A percentile compares a stretch with the other conserved stretches of the same genome.
Conservation (phyloP, 768 basidiomycete genomes). For the Rickenella mellea region DNA sequence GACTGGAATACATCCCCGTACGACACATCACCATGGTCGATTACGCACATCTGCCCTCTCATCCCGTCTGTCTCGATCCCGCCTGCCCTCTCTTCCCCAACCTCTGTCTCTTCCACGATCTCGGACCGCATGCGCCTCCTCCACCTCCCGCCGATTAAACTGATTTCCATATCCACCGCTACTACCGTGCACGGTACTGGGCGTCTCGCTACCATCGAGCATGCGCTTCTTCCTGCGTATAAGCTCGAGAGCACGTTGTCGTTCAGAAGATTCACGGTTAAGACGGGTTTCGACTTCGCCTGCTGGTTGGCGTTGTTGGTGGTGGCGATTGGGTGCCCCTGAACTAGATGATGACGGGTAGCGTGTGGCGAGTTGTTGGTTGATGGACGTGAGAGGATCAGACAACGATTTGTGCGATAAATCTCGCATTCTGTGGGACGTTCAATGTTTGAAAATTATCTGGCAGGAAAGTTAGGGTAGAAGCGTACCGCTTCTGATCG, state of each 20-base stretch:
- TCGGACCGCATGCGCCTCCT: constrained; percentile 52
- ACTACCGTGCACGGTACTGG: constrained; percentile 49
- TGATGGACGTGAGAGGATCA: constrained; percentile 72
- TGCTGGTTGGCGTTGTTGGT: constrained; percentile 11
- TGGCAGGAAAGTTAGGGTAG: neutral
- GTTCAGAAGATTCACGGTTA: constrained; percentile 65
- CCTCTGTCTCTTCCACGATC: too few relatives aligned
- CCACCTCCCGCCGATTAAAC: constrained; percentile 61
- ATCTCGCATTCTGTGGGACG: constrained; percentile 44
- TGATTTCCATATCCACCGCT: constrained; percentile 44
- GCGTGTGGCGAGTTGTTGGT: constrained; percentile 46
- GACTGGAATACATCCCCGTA: too few relatives aligned
- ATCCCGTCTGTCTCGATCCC: neutral
- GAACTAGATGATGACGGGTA: constrained; percentile 15
- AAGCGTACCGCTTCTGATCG: constrained; percentile 27
- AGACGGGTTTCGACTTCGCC: constrained; percentile 35
- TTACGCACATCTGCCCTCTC: neutral
- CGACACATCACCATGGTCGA: neutral
- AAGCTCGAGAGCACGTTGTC: constrained; percentile 65
- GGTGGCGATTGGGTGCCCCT: constrained; percentile 10
- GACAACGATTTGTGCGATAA: constrained; percentile 49
- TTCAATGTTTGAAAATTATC: neutral
- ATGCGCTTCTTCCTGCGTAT: constrained; percentile 60
- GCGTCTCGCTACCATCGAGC: constrained; percentile 55
- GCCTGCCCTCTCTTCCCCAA: neutral